Base-by-base conservation (phyloP, 2,329 filamentous ascomycete species). In the Colletotrichum sp. region DNA sequence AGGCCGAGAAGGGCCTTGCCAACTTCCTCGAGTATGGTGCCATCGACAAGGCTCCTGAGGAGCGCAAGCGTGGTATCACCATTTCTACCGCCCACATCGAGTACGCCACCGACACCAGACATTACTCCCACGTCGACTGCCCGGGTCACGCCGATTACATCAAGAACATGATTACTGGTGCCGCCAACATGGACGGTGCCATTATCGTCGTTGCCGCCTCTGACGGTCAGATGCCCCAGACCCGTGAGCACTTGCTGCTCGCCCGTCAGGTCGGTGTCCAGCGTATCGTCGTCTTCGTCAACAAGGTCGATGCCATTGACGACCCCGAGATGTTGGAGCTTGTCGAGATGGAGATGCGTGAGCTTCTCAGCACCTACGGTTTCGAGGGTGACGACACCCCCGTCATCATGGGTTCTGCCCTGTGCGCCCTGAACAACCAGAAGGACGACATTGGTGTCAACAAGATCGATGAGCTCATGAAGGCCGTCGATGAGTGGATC, bases 161-260 rank as follows among this genome's bases (percentile, higher is more conserved):
- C 91, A 99, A 99, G 93, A 99, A 99, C 94, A 99, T 99, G 97
- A 99, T 99, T 87, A 99, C 97, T 80, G 97, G 97, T 93, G 96
- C 97, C 78, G 96, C 98, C 83, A 98, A 96, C 91, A 99, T 99
- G 97, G 97, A 99, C 83, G 97, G 97, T 83, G 96, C 97, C 83
- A 96, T 99, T 85, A 98, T 99, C 83, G 97, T 99, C 80, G 98
- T 99, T 82, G 98, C 98, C 81, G 97, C 97, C 81, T 98, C 96
- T 49, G 97, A 99, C 85, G 97, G 97, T 85, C 98, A 99, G 90
- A 99, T 99, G 97, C 97, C 97, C 83, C 98, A 99, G 92, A 99
- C 97, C 80, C 93, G 97, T 88, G 97, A 99, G 90, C 97, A 99
- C 90, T 91, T 99, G 88, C 93, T 99, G 81, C 95, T 99, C 78